These are phyloP conservation scores for Pseudogymnoascus sp. DNA, from an alignment of 2,329 filamentous ascomycete genomes.

Conservation along the genomic window DNA sequence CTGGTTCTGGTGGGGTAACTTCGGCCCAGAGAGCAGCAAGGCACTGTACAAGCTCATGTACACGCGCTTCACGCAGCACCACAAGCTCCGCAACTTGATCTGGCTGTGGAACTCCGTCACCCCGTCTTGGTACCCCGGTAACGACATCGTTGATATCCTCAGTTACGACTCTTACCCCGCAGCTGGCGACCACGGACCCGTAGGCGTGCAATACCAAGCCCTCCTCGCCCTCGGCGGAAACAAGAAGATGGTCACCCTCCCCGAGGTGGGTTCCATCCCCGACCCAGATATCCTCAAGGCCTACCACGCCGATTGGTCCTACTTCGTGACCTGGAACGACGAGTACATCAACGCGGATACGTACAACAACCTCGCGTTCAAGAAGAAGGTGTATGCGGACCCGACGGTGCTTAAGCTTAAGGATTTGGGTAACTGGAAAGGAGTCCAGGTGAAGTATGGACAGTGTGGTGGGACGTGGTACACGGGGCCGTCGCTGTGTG, in stretches of 20 bases:
- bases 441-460: neutral
- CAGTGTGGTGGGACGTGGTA: neutral
- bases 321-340: slow-evolving; percentile 38
- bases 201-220: slow-evolving; percentile 36
- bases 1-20: slow-evolving; percentile 46
- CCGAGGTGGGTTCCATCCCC: slow-evolving; percentile 39
- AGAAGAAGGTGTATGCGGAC: slow-evolving; percentile 29
- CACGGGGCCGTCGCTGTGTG: neutral
- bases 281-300: slow-evolving; percentile 26
- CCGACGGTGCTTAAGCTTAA: slow-evolving; percentile 22
- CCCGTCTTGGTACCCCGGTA: slow-evolving; percentile 39
- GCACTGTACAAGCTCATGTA: slow-evolving; percentile 37
- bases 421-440: slow-evolving; percentile 23
- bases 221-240: slow-evolving; percentile 35
- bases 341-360: slow-evolving; percentile 34
- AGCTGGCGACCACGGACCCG: slow-evolving; percentile 26
- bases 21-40: slow-evolving; percentile 37
- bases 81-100: slow-evolving; percentile 38
- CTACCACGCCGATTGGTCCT: slow-evolving; percentile 40
- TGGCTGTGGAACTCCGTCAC: slow-evolving; percentile 43
- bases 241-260: slow-evolving; percentile 39
- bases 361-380: slow-evolving; percentile 34
- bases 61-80: slow-evolving; percentile 35
- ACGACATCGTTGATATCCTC: slow-evolving; percentile 37
- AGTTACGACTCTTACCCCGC: slow-evolving; percentile 38